phyloP scores from a whole-genome alignment of 306 rosid species.

The Citrullus colocynthis region DNA sequence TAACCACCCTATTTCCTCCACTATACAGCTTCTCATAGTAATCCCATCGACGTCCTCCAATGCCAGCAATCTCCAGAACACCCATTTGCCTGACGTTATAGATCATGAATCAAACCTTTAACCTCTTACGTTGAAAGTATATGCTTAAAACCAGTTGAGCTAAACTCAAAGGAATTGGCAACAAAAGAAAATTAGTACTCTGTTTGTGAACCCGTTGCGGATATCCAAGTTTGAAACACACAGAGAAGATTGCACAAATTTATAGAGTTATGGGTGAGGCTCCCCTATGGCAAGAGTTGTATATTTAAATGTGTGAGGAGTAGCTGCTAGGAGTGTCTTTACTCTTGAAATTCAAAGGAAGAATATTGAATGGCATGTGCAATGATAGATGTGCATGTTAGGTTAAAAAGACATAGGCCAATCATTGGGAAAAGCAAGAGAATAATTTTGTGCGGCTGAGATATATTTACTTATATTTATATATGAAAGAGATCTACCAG shows the following conservation, averaged over 20 bases:
- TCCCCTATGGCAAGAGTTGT: neutral
- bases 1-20: neutral
- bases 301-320: neutral
- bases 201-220: neutral
- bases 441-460: neutral
- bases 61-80: neutral
- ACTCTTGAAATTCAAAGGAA: slow-evolving; percentile 18
- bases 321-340: neutral
- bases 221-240: neutral
- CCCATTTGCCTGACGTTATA: neutral
- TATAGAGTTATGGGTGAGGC: neutral
- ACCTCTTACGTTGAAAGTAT: too few species aligned
- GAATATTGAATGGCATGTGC: slow-evolving; percentile 72
- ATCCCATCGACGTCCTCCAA: neutral
- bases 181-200: too few species aligned
- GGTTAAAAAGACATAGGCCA: neutral
- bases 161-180: too few species aligned
- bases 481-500: neutral
- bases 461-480: neutral
- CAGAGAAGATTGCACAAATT: neutral
- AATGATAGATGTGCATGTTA: slow-evolving; percentile 44
- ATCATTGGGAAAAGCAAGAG: neutral
- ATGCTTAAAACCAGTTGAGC: too few species aligned
- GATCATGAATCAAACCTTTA: too few species aligned
- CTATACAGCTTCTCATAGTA: neutral